A percentile compares a stretch with the other conserved stretches of the same genome.
Conservation (phyloP, 148 eudicot species). For the Camellia sinensis region DNA sequence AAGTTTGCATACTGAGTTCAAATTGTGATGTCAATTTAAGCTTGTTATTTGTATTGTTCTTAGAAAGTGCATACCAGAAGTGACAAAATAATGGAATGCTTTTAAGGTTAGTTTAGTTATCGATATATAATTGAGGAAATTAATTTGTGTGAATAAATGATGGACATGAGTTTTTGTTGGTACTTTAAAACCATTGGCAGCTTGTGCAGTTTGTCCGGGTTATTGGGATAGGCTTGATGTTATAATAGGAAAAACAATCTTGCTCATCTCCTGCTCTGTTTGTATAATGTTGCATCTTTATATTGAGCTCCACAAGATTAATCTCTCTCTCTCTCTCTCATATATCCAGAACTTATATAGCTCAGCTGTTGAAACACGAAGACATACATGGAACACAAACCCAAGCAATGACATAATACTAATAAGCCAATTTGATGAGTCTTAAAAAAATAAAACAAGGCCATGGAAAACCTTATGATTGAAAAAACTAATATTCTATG, state of each 20-base stretch:
- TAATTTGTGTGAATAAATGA: background rate
- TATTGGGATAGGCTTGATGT: no score
- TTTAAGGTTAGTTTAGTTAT: background rate
- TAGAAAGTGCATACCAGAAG: background rate
- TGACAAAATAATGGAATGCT: background rate
- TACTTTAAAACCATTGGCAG: background rate
- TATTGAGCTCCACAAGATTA: no score
- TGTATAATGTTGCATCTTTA: no score
- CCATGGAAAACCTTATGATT: background rate
- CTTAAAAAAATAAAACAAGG: background rate
- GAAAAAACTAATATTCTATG: no score
- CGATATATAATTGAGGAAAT: background rate
- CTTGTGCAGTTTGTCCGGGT: no score
- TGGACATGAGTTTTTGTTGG: background rate
- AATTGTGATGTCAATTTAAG: background rate
- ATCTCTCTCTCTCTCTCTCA: no score
- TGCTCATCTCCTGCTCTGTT: no score
- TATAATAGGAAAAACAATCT: no score
- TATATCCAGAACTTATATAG: background rate
- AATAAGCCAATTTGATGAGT: background rate
- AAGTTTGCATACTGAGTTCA: background rate
- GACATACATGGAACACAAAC: background rate
- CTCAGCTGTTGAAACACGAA: no score
- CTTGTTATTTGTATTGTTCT: background rate
- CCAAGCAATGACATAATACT: background rate